phyloP scores from a whole-genome alignment of 768 basidiomycete genomes.

The Candolleomyces aberdarensis region DNA sequence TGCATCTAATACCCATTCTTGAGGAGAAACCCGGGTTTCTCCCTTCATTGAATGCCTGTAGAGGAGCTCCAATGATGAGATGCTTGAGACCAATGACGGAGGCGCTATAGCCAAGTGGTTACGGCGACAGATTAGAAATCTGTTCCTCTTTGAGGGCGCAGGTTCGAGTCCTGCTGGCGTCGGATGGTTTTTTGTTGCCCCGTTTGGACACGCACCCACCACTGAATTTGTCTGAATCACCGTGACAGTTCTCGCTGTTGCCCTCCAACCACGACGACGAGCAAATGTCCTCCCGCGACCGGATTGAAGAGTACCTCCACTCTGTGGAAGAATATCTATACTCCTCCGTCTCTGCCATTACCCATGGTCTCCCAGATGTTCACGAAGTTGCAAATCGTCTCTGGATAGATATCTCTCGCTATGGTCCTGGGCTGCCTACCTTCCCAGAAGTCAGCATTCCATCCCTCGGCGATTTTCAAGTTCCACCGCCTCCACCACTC shows the following conservation, averaged over 20 bases:
- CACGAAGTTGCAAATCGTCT: slow-evolving; percentile 65
- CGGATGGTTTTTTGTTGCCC: slow-evolving; percentile 23
- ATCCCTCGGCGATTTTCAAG: slow-evolving; percentile 66
- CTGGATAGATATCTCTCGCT: slow-evolving; percentile 79
- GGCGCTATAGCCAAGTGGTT: slow-evolving; percentile 81
- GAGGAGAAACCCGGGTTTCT: slow-evolving; percentile 32
- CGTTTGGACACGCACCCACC: not conserved
- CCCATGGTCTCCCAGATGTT: slow-evolving; percentile 59
- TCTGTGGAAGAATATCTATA: slow-evolving; percentile 62
- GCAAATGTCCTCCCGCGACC: slow-evolving; percentile 7
- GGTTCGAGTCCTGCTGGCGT: slow-evolving; percentile 60
- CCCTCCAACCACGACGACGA: slow-evolving; percentile 23
- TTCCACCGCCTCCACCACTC: slow-evolving; percentile 59
- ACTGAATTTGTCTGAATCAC: slow-evolving; percentile 17
- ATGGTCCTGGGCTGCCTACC: slow-evolving; percentile 65
- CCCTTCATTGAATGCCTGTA: not conserved
- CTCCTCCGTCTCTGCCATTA: slow-evolving; percentile 51
- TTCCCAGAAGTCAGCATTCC: slow-evolving; percentile 55
- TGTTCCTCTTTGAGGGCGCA: slow-evolving; percentile 69
- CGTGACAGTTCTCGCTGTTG: slow-evolving; percentile 7
- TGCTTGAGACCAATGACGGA: not conserved
- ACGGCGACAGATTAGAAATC: slow-evolving; percentile 77
- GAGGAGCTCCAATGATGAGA: too few relatives aligned
- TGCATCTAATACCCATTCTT: slow-evolving; percentile 64
- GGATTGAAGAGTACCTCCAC: slow-evolving; percentile 50